Evolutionary conservation across 2,329 filamentous ascomycete genomes (phyloP).

Genomic region (Botryotinia calthae): DNA sequence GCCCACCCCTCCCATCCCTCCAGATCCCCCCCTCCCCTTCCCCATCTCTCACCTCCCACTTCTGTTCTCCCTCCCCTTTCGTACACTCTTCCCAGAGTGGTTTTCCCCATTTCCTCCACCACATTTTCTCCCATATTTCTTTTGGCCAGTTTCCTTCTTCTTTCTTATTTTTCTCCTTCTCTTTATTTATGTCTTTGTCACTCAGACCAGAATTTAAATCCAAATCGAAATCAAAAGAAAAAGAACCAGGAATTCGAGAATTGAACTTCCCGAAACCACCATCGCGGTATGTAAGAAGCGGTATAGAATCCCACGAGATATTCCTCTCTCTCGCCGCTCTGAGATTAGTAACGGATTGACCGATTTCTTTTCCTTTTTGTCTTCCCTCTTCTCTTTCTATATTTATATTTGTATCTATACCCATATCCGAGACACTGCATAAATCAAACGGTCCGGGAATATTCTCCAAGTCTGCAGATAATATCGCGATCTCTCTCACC

Average conservation of each 20-base stretch:
- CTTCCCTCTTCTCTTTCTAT: not conserved
- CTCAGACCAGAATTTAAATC: not conserved
- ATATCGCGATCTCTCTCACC: not conserved
- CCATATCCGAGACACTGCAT: not conserved
- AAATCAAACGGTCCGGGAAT: not conserved
- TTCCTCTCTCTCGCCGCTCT: not conserved
- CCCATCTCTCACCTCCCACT: no score
- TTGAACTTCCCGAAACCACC: not conserved
- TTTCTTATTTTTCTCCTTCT: no score
- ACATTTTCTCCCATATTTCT: not conserved
- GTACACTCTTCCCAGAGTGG: not conserved
- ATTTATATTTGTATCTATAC: no score
- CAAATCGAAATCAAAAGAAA: not conserved
- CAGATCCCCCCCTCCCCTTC: not conserved
- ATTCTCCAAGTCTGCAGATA: not conserved
- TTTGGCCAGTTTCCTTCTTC: not conserved
- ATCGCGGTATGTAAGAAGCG: not conserved
- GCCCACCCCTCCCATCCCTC: not conserved
- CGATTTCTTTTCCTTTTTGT: not conserved
- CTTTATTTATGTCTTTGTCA: no score
- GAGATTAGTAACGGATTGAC: not conserved
- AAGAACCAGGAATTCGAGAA: not conserved
- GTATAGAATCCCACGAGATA: not conserved
- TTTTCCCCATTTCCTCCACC: not conserved
- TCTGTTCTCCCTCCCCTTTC: not conserved